These are phyloP conservation scores for Coniochaeta sp. DNA, from an alignment of 2,329 filamentous ascomycete genomes.

Conservation along the genomic window DNA sequence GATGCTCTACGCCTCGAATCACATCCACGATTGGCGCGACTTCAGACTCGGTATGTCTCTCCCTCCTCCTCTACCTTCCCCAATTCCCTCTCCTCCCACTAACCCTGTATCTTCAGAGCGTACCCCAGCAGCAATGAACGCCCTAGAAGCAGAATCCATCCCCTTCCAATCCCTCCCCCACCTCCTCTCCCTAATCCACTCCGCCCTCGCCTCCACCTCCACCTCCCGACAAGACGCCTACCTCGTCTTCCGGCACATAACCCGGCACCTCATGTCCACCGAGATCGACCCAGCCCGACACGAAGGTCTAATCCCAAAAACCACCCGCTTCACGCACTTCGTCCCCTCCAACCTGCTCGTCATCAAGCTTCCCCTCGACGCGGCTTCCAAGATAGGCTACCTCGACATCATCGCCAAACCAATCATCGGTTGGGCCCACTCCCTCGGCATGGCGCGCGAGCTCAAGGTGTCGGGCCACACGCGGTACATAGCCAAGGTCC, in stretches of 20 bases:
- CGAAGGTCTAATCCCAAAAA: not conserved
- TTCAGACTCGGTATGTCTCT: not conserved
- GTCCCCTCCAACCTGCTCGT: not conserved
- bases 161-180: not conserved
- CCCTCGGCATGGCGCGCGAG: not conserved
- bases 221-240: not conserved
- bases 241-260: not conserved
- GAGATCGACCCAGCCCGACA: not conserved
- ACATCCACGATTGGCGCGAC: not conserved
- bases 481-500: not conserved
- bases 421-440: not conserved
- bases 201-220: not conserved
- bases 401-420: not conserved
- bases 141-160: not conserved
- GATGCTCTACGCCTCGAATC: not conserved
- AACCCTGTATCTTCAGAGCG: not conserved
- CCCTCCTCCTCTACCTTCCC: not conserved
- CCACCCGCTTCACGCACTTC: not conserved
- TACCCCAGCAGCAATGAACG: not conserved
- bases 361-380: not conserved
- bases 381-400: not conserved
- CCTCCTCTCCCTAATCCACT: not conserved
- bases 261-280: not conserved
- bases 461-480: not conserved
- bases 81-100: not conserved